phyloP scores from a whole-genome alignment of 1,284 basidiomycete genomes.

The Lignosus rhinocerotis region DNA sequence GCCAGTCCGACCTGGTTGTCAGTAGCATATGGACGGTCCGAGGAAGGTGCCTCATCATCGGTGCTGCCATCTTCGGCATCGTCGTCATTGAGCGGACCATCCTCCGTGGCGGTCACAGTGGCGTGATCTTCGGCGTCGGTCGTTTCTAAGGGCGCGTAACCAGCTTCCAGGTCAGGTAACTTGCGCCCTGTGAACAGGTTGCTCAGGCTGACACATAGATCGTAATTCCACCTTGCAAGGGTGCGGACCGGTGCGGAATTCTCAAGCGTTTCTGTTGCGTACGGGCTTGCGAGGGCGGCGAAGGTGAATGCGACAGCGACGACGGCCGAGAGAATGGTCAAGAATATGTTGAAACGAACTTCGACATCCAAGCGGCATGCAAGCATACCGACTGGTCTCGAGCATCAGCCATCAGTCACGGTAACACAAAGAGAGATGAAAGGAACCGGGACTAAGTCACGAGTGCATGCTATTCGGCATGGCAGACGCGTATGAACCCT shows the following conservation, averaged over 20 bases:
- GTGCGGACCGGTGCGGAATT: conserved; percentile 14
- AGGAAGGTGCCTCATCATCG: background rate
- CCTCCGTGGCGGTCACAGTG: background rate
- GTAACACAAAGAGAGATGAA: too few species aligned
- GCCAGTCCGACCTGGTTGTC: background rate
- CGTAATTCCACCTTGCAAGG: conserved; percentile 13
- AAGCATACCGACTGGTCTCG: conserved; percentile 32
- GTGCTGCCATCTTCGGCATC: conserved; percentile 5
- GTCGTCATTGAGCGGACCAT: background rate
- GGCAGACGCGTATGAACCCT: too few species aligned
- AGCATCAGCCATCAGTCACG: background rate
- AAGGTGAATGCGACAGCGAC: conserved; percentile 34
- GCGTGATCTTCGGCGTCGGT: background rate
- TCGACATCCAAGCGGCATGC: conserved; percentile 32
- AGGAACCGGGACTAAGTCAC: too few species aligned
- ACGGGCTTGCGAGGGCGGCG: conserved; percentile 29
- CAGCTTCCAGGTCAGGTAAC: conserved; percentile 10
- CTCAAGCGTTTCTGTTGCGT: conserved; percentile 26
- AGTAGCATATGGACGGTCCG: background rate
- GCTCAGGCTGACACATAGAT: conserved; percentile 1
- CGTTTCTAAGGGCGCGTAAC: conserved; percentile 6
- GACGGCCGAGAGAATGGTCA: conserved; percentile 33
- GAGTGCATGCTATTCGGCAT: too few species aligned
- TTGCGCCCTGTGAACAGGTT: background rate
- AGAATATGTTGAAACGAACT: conserved; percentile 27